phyloP scores from a whole-genome alignment of 768 basidiomycete genomes.

The Butyriboletus loyo region DNA sequence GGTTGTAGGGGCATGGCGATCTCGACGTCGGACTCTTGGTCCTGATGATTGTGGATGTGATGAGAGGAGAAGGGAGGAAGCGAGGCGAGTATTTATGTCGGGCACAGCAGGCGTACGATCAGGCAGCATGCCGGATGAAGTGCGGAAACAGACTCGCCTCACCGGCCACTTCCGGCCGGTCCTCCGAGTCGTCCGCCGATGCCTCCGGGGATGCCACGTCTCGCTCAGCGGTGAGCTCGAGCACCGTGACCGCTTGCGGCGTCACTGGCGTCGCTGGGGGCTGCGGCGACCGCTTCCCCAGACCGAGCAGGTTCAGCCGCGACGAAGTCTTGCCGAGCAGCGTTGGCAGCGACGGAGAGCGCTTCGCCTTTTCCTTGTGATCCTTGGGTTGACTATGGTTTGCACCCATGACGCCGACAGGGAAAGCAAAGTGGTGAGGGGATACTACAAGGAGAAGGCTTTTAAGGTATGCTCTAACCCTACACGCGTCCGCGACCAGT shows the following conservation, averaged over 20 bases:
- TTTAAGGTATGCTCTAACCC: slow-evolving; percentile 14
- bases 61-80: slow-evolving; percentile 1
- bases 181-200: slow-evolving; percentile 17
- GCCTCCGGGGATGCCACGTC: slow-evolving; percentile 26
- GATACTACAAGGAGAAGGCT: neutral
- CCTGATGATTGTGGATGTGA: slow-evolving; percentile 14
- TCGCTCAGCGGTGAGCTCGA: slow-evolving; percentile 12
- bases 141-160: slow-evolving; percentile 7
- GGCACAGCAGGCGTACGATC: slow-evolving; percentile 15
- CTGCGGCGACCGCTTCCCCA: slow-evolving; percentile 31
- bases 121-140: slow-evolving; percentile 5
- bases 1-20: slow-evolving; percentile 31
- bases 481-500: slow-evolving; percentile 7
- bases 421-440: neutral
- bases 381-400: slow-evolving; percentile 27
- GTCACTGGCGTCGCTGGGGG: slow-evolving; percentile 27
- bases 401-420: slow-evolving; percentile 22
- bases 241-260: slow-evolving; percentile 7
- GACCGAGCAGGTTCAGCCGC: slow-evolving; percentile 26
- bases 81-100: slow-evolving; percentile 15
- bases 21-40: slow-evolving; percentile 5
- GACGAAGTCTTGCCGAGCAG: slow-evolving; percentile 26
- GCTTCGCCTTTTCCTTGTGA: slow-evolving; percentile 21
- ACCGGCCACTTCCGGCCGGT: slow-evolving; percentile 26
- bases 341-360: slow-evolving; percentile 22